A percentile compares a stretch with the other conserved stretches of the same genome.
These are phyloP conservation scores for Starmerella lactis-condensi DNA, from an alignment of 805 yeast species.

Conservation along the genomic window DNA sequence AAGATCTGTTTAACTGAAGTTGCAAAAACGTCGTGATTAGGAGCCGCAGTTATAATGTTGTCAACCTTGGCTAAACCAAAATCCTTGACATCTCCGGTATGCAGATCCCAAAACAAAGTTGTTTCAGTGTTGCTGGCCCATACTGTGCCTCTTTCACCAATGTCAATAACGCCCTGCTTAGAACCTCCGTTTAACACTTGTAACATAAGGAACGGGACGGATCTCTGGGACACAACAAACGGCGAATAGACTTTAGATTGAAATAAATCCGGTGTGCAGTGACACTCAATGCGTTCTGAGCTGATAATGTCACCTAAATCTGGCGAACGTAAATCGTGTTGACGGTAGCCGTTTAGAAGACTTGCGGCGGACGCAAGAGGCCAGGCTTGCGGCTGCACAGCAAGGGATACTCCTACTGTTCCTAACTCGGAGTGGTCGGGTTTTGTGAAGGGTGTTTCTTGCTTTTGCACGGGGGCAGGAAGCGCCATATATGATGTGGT, in stretches of 20 bases:
- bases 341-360: slow-evolving; percentile 15
- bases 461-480: slow-evolving; percentile 15
- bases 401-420: slow-evolving; percentile 13
- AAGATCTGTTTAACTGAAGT: slow-evolving; percentile 55
- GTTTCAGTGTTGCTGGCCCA: slow-evolving; percentile 71
- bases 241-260: slow-evolving; percentile 11
- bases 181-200: background rate
- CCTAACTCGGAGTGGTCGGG: slow-evolving; percentile 15
- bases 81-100: slow-evolving; percentile 47
- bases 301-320: slow-evolving; percentile 14
- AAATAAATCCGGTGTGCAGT: slow-evolving; percentile 12
- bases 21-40: slow-evolving; percentile 64
- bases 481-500: slow-evolving; percentile 11
- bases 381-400: slow-evolving; percentile 14
- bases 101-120: slow-evolving; percentile 69
- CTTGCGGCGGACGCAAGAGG: slow-evolving; percentile 15
- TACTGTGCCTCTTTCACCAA: slow-evolving; percentile 59
- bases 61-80: slow-evolving; percentile 67
- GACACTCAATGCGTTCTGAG: slow-evolving; percentile 13
- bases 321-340: slow-evolving; percentile 13
- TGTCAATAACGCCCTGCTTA: slow-evolving; percentile 42
- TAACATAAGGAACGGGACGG: slow-evolving; percentile 11
- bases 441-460: slow-evolving; percentile 4
- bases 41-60: slow-evolving; percentile 59
- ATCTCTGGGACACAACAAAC: slow-evolving; percentile 6